Base-by-base conservation (phyloP, 1,139 yeast species). In the Saccharomyces uvarum region DNA sequence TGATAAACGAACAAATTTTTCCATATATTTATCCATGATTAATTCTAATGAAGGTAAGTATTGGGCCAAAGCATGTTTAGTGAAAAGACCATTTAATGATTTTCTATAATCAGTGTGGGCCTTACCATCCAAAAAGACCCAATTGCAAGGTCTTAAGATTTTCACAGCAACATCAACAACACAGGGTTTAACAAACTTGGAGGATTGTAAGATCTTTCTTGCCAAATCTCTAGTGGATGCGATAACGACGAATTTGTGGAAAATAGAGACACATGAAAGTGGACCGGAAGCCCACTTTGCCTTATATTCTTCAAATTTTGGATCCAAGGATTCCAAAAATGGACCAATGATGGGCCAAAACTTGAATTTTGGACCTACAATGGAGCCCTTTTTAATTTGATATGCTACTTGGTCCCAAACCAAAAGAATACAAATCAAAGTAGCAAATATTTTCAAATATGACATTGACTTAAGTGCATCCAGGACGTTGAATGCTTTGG, bases 111-210 rank as follows among this genome's bases (percentile, higher is more conserved):
- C 99, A 57, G 84, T 82, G 68, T 93, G 99, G 32, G 83, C 95
- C 75, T 90, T 89, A 63, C 99, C 99, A 69, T 93, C 99, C 67
- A 90, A 75, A 71, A 93, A 93, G 51, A 93, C 99, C 99, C 99
- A 93, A 76, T 91, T 93, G 52, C 93, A 78, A 49, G 98, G 97
- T 73, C 98, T 82, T 67, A 93, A 77, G 63, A 93, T 88, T 75
- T 91, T 93, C 62, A 83, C 77, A 21, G 98, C 99, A 54, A 90
- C 98, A 69, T 93, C 99, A 60, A 93, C 99, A 58, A 93, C 96
- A 76, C 99, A 93, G 6, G 99, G 99, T 71, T 90, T 90, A 57
- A 89, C 97, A 68, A 78, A 93, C 56, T 82, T 79, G 38, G 97
- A 96, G 29, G 96, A 83, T 65, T 83, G 84, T 64, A 93, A 79